phyloP scores from a whole-genome alignment of 192 early-diverging fungal genomes.

The Podila clonocystis region DNA sequence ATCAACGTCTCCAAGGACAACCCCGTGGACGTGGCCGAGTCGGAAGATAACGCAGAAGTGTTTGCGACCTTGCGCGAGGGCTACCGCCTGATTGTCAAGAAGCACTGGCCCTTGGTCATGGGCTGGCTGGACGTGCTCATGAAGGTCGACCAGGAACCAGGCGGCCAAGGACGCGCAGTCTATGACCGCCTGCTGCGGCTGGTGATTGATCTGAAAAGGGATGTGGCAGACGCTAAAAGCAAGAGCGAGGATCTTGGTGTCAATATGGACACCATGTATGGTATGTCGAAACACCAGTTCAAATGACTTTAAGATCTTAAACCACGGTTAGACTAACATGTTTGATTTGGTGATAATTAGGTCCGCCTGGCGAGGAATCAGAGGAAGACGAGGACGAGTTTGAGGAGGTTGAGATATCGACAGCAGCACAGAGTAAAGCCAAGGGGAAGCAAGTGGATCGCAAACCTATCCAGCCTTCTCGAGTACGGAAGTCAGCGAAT shows the following conservation, averaged over 20 bases:
- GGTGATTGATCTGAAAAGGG: conserved; percentile 51
- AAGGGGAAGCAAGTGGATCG: conserved; percentile 22
- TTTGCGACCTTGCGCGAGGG: conserved; percentile 65
- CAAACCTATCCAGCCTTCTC: neutral
- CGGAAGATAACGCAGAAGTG: conserved; percentile 61
- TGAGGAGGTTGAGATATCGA: conserved; percentile 51
- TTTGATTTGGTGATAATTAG: neutral
- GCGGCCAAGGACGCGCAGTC: conserved; percentile 40
- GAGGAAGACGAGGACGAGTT: conserved; percentile 57
- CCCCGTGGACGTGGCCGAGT: conserved; percentile 61
- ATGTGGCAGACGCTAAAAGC: conserved; percentile 44
- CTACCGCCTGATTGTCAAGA: conserved; percentile 54
- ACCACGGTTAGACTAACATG: too few relatives aligned
- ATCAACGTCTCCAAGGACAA: conserved; percentile 62
- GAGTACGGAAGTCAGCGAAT: conserved; percentile 12
- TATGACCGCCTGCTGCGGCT: conserved; percentile 51
- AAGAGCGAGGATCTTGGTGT: conserved; percentile 56
- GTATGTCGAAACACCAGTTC: neutral
- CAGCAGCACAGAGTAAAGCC: conserved; percentile 5
- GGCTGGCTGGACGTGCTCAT: conserved; percentile 60
- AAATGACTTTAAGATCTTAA: too few relatives aligned
- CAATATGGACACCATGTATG: conserved; percentile 42
- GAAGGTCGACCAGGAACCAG: conserved; percentile 50
- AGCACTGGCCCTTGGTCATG: conserved; percentile 54
- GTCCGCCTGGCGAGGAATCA: conserved; percentile 33